These are phyloP conservation scores for Saccharomycopsis guyanensis DNA, from an alignment of 805 yeast species.

Conservation along the genomic window DNA sequence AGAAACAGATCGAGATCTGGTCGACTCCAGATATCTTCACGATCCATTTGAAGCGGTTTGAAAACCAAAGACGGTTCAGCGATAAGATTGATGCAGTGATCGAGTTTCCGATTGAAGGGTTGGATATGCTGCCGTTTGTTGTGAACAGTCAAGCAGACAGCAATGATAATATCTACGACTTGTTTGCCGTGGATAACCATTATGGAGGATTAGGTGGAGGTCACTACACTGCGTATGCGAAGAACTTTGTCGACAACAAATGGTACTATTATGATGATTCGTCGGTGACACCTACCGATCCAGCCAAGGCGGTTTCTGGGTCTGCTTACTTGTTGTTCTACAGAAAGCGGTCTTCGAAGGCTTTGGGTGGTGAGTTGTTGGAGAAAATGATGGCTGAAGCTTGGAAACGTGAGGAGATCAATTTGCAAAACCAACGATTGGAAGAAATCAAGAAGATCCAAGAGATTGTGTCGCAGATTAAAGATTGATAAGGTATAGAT, in stretches of 20 bases:
- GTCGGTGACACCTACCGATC: slow-evolving; percentile 52
- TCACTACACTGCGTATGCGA: slow-evolving; percentile 87
- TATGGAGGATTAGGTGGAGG: slow-evolving; percentile 97
- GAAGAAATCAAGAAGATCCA: slow-evolving; percentile 10
- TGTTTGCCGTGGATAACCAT: slow-evolving; percentile 91
- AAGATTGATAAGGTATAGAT: too few species aligned
- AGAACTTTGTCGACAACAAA: slow-evolving; percentile 61
- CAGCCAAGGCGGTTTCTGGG: slow-evolving; percentile 55
- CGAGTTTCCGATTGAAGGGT: slow-evolving; percentile 76
- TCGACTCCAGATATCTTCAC: slow-evolving; percentile 86
- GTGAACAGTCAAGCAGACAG: slow-evolving; percentile 26
- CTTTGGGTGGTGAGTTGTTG: slow-evolving; percentile 44
- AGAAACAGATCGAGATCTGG: slow-evolving; percentile 89
- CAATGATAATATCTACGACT: slow-evolving; percentile 54
- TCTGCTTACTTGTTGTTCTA: slow-evolving; percentile 88
- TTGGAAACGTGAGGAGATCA: slow-evolving; percentile 25
- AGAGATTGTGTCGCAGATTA: slow-evolving; percentile 12
- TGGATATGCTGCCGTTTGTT: slow-evolving; percentile 63
- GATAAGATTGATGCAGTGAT: slow-evolving; percentile 84
- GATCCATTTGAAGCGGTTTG: slow-evolving; percentile 85
- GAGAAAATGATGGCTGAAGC: slow-evolving; percentile 36
- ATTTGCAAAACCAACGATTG: neutral
- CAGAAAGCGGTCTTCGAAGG: slow-evolving; percentile 38
- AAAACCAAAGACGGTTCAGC: slow-evolving; percentile 73
- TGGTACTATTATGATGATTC: slow-evolving; percentile 95